These are phyloP conservation scores for Claviceps sorghi DNA, from an alignment of 2,329 filamentous ascomycete genomes.

Conservation along the genomic window DNA sequence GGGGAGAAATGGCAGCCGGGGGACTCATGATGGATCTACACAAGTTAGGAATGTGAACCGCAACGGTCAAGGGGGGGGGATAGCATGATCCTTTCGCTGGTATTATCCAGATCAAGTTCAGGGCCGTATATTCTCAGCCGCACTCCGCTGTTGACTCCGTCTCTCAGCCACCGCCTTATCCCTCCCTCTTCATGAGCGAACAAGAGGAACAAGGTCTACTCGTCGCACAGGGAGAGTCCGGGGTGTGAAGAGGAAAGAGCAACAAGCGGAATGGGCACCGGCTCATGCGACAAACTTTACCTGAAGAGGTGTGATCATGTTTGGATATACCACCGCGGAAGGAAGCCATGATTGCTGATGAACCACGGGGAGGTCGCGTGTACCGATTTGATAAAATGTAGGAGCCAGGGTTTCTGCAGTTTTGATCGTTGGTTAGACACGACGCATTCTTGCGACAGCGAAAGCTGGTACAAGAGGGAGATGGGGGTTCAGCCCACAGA, in stretches of 20 bases:
- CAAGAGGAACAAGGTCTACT: background rate
- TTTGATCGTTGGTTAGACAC: background rate
- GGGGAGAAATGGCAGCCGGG: slow-evolving; percentile 51
- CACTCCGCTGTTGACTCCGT: slow-evolving; percentile 10
- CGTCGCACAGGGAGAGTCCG: background rate
- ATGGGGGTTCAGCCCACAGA: background rate
- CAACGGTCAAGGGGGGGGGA: slow-evolving; percentile 34
- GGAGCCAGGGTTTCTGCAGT: background rate
- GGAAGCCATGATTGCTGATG: slow-evolving; percentile 18
- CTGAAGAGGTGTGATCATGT: slow-evolving; percentile 22
- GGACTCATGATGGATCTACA: slow-evolving; percentile 54
- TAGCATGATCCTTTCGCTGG: slow-evolving; percentile 99
- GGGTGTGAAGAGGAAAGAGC: background rate
- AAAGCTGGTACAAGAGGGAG: background rate
- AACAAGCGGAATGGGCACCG: slow-evolving; percentile 33
- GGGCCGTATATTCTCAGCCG: slow-evolving; percentile 78
- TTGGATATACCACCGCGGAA: slow-evolving; percentile 22
- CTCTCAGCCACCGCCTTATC: background rate
- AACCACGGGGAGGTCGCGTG: slow-evolving; percentile 8
- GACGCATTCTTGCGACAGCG: background rate
- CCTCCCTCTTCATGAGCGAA: background rate
- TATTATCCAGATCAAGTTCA: slow-evolving; percentile 98
- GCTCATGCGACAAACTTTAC: slow-evolving; percentile 44
- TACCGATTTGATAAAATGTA: slow-evolving; percentile 11
- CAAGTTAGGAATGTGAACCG: slow-evolving; percentile 16